Percentiles rank a stretch among this genome's conserved stretches.
Conservation (phyloP, 2,329 filamentous ascomycete genomes). For the Colletotrichum cereale region DNA sequence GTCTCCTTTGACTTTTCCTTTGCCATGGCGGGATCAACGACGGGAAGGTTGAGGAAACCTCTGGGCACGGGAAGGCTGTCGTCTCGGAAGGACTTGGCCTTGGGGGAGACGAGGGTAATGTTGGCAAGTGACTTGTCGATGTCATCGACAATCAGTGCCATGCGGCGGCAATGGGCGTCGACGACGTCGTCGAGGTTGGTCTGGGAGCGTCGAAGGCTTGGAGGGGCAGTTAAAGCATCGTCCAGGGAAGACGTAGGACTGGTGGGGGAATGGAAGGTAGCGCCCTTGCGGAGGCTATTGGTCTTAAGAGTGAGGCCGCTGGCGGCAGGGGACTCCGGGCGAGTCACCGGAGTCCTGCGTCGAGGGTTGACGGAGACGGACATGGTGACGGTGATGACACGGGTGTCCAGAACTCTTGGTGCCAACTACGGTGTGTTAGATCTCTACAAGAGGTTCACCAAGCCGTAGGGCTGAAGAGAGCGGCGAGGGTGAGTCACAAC, state of each 20-base stretch:
- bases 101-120: constrained; percentile 55
- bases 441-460: constrained; percentile 37
- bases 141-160: constrained; percentile 73
- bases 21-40: constrained; percentile 64
- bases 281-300: constrained; percentile 76
- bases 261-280: constrained; percentile 71
- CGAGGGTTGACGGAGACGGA: constrained; percentile 60
- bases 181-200: constrained; percentile 79
- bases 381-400: constrained; percentile 53
- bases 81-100: constrained; percentile 60
- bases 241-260: constrained; percentile 52
- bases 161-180: constrained; percentile 76
- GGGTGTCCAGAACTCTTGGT: constrained; percentile 50
- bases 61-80: constrained; percentile 71
- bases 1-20: constrained; percentile 51
- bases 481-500: constrained; percentile 50
- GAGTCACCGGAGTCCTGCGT: constrained; percentile 60
- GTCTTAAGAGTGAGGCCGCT: constrained; percentile 63
- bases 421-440: constrained; percentile 42
- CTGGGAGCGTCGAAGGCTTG: constrained; percentile 74
- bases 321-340: constrained; percentile 52
- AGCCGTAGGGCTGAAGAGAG: constrained; percentile 43
- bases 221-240: constrained; percentile 58
- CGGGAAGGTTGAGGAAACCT: constrained; percentile 68
- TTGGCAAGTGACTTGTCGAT: constrained; percentile 73